These are phyloP conservation scores for Fusarium phyllophilum DNA, from an alignment of 2,329 filamentous ascomycete genomes.

Conservation along the genomic window DNA sequence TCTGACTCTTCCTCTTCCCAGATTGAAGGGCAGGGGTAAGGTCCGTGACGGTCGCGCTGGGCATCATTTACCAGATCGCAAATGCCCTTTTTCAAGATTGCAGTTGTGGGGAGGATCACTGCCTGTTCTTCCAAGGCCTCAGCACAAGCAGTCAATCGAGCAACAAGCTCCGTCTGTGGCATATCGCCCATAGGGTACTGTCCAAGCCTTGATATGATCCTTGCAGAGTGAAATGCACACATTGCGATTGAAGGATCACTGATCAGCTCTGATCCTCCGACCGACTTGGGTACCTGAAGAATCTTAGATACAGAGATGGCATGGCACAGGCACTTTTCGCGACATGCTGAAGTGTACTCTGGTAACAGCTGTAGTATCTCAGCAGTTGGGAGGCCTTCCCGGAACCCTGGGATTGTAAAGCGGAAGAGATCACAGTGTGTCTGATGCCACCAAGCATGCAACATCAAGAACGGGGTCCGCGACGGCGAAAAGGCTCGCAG, in stretches of 20 bases:
- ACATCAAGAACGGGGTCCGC: conserved; percentile 37
- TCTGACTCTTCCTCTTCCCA: conserved; percentile 24
- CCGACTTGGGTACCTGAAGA: background rate
- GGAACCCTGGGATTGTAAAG: conserved; percentile 33
- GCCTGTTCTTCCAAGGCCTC: conserved; percentile 1
- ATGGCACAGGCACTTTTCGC: conserved; percentile 14
- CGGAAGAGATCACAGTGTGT: conserved; percentile 41
- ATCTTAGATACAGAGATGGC: conserved; percentile 12
- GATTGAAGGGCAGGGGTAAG: conserved; percentile 1
- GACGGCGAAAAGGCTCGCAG: conserved; percentile 35
- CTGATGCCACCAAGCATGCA: conserved; percentile 44
- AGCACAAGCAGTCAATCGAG: background rate
- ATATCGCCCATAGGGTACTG: conserved; percentile 19
- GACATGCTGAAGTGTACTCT: background rate
- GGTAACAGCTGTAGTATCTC: conserved; percentile 5
- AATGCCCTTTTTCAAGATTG: conserved; percentile 13
- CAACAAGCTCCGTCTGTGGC: background rate
- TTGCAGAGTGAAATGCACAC: conserved; percentile 28
- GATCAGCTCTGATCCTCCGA: conserved; percentile 3
- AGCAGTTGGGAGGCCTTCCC: conserved; percentile 3
- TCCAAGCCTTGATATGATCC: conserved; percentile 22
- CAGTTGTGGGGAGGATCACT: background rate
- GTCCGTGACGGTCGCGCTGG: background rate
- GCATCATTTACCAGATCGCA: conserved; percentile 10
- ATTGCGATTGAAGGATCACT: conserved; percentile 22